Evolutionary conservation across 2,329 filamentous ascomycete genomes (phyloP).

Genomic region (Dryadomyces sulphureus): DNA sequence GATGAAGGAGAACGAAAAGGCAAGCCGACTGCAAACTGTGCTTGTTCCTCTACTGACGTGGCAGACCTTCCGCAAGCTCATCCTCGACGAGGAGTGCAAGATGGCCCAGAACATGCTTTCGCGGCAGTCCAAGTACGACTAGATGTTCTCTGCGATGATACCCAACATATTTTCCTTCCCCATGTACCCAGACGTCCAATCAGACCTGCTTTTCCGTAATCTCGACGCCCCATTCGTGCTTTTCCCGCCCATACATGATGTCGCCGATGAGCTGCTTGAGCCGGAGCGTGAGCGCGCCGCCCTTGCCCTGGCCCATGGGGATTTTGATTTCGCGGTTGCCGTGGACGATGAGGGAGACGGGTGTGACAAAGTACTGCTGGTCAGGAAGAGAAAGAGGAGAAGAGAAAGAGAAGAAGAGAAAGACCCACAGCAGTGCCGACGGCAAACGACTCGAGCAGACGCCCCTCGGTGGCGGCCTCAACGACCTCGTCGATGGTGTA

Average conservation of each 20-base stretch:
- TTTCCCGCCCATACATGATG: slow-evolving; percentile 59
- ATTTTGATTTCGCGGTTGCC: slow-evolving; percentile 48
- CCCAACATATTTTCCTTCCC: background rate
- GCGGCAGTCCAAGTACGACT: slow-evolving; percentile 12
- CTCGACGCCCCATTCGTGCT: slow-evolving; percentile 56
- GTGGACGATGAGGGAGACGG: slow-evolving; percentile 54
- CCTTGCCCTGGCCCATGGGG: slow-evolving; percentile 39
- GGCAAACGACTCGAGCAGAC: slow-evolving; percentile 72
- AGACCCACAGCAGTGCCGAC: slow-evolving; percentile 67
- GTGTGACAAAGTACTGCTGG: slow-evolving; percentile 51
- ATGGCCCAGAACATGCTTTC: slow-evolving; percentile 11
- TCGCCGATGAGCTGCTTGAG: slow-evolving; percentile 54
- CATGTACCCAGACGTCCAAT: background rate
- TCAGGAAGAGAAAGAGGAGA: slow-evolving; percentile 8
- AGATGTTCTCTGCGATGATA: no score
- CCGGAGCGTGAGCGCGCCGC: slow-evolving; percentile 40
- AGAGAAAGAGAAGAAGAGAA: slow-evolving; percentile 1
- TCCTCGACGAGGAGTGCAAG: slow-evolving; percentile 11
- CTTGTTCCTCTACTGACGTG: background rate
- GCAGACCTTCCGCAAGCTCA: slow-evolving; percentile 10
- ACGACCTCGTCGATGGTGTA: slow-evolving; percentile 70
- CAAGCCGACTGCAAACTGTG: background rate
- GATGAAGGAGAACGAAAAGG: slow-evolving; percentile 12
- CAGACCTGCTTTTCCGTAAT: slow-evolving; percentile 34
- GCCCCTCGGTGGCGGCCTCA: slow-evolving; percentile 57